These are phyloP conservation scores for Magnolia changhungtana DNA, from an alignment of 164 flowering plant species.

Conservation along the genomic window DNA sequence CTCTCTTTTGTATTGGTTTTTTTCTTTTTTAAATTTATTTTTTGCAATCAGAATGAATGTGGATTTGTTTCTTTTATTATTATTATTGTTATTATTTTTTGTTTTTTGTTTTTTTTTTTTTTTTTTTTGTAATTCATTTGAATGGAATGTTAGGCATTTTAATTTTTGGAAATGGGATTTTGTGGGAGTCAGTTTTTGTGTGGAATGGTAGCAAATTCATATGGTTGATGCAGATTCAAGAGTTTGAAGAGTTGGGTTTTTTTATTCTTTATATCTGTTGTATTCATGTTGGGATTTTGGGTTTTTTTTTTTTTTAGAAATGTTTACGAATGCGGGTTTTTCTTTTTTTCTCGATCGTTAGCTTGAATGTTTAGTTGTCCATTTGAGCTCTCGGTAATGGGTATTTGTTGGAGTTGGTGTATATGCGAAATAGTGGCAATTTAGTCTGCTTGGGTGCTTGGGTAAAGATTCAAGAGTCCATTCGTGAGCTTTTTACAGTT, in stretches of 20 bases:
- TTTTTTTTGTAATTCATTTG: neutral
- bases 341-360: neutral
- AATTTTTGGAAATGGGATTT: conserved; percentile 1
- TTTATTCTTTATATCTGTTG: too few relatives aligned
- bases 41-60: too few relatives aligned
- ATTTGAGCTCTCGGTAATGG: neutral
- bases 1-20: neutral
- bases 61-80: too few relatives aligned
- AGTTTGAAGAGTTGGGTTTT: too few relatives aligned
- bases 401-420: neutral
- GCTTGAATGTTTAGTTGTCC: neutral
- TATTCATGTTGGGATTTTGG: too few relatives aligned
- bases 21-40: neutral
- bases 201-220: too few relatives aligned
- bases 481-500: neutral
- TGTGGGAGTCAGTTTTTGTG: neutral
- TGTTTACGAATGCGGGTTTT: neutral
- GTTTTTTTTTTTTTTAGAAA: too few relatives aligned
- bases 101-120: neutral
- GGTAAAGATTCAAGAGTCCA: neutral
- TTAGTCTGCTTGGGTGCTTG: neutral
- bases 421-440: neutral
- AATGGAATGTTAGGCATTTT: neutral
- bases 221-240: too few relatives aligned
- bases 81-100: neutral